These are phyloP conservation scores for Pneumocystis wakefieldiae DNA, from an alignment of 1,139 yeast species.

Conservation along the genomic window DNA sequence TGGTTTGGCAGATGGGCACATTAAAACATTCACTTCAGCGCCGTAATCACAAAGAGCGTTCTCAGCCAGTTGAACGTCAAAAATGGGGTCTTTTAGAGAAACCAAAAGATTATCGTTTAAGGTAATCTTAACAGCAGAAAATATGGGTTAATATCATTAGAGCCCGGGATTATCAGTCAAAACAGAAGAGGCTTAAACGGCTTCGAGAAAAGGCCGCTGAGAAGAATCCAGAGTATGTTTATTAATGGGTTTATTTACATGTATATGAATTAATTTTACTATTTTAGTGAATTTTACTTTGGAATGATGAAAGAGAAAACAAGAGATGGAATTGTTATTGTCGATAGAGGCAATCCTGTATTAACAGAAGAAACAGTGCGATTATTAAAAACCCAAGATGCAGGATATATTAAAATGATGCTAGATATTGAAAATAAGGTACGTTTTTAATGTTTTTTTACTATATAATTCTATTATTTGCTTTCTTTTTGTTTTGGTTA, in stretches of 20 bases:
- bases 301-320: slow-evolving; percentile 65
- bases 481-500: neutral
- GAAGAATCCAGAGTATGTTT: slow-evolving; percentile 54
- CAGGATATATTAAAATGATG: slow-evolving; percentile 41
- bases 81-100: slow-evolving; percentile 77
- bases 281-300: slow-evolving; percentile 58
- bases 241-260: neutral
- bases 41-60: slow-evolving; percentile 58
- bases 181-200: slow-evolving; percentile 69
- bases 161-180: slow-evolving; percentile 76
- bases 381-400: slow-evolving; percentile 76
- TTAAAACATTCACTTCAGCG: neutral
- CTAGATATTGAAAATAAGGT: neutral
- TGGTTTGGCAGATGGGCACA: neutral
- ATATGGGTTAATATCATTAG: too few relatives aligned
- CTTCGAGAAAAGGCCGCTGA: slow-evolving; percentile 55
- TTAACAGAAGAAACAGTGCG: slow-evolving; percentile 62
- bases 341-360: slow-evolving; percentile 33
- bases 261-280: neutral
- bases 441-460: neutral
- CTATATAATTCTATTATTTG: neutral
- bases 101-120: slow-evolving; percentile 78
- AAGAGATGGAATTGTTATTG: slow-evolving; percentile 53
- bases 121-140: slow-evolving; percentile 22
- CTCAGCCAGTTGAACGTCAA: slow-evolving; percentile 63